Evolutionary conservation across 1,284 basidiomycete species (phyloP).

Genomic region (Cutaneotrichosporon daszewskae): DNA sequence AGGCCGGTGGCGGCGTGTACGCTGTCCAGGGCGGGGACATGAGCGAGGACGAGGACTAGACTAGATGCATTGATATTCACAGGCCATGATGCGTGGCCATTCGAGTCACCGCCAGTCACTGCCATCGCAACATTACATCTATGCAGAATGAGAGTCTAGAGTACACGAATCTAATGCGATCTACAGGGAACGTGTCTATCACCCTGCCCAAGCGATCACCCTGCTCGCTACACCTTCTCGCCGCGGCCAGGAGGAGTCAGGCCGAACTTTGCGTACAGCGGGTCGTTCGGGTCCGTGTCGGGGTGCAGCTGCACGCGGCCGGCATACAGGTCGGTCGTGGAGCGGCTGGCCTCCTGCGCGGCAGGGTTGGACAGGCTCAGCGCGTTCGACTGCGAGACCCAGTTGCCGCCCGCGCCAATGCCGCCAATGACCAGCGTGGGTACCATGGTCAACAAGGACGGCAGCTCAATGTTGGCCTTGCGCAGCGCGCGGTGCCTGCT

Average conservation of each 20-base stretch:
- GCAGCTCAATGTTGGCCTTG: conserved; percentile 52
- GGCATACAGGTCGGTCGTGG: conserved; percentile 42
- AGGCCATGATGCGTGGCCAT: too few relatives aligned
- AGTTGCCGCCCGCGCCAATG: conserved; percentile 61
- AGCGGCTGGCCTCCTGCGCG: conserved; percentile 32
- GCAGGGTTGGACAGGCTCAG: conserved; percentile 32
- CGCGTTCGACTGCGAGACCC: conserved; percentile 27
- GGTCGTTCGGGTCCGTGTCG: conserved; percentile 57
- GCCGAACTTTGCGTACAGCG: conserved; percentile 39
- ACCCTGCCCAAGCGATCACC: too few relatives aligned
- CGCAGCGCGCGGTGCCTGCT: conserved; percentile 54
- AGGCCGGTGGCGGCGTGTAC: conserved; percentile 59
- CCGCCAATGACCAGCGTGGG: conserved; percentile 78
- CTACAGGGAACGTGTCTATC: too few relatives aligned
- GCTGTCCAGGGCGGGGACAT: too few relatives aligned
- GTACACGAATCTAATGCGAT: too few relatives aligned
- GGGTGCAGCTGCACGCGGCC: conserved; percentile 82
- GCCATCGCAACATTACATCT: too few relatives aligned
- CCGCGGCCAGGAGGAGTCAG: conserved; percentile 13
- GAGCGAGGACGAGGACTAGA: too few relatives aligned
- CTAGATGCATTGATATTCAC: too few relatives aligned
- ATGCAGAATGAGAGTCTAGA: neutral
- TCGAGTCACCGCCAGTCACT: too few relatives aligned
- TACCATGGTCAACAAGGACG: conserved; percentile 77
- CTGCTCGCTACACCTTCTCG: conserved; percentile 5